Base-by-base conservation (phyloP, 331 rosid species). In the Malus hybrid region DNA sequence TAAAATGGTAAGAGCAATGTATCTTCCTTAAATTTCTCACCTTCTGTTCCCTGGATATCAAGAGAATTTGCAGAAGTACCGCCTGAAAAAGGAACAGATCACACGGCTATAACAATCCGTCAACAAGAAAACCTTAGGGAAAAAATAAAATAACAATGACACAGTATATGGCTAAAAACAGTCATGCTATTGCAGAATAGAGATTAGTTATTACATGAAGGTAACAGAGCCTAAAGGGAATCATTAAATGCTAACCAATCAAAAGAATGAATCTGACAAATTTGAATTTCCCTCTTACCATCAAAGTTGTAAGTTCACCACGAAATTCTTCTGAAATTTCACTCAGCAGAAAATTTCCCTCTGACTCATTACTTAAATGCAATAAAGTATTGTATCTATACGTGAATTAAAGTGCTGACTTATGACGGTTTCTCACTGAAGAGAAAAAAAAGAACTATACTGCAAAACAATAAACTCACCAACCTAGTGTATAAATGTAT, bases 1-100 rank as follows among this genome's bases (percentile, higher is more conserved):
- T 88, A 73, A 91, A 87, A 83, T 32, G 88, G 88, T 56, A 83
- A 32, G 24, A 80, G 66, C 31, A 78, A 27, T 69, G 64, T 67
- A 54, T 46, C 72, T 73, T 87, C 81, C 80, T 31, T 22, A 73
- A 80, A 72, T n/a, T 65, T 50, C 32, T 56, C 84, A 82, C 54
- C 76, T 62, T 69, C 82, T 39, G 13, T 56, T 84, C 65, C 81
- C 65, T 69, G 72, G 18, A 71, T 54, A 75, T 76, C 83, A 69
- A 65, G 59, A 78, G 54, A 68, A 70, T 71, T 72, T 67, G 13
- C 74, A 22, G 76, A 82, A 54, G 65, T 74, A 65, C 70, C 81
- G 54, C 76, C 93, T 91, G 82, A 72, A 77, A 65, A 84, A 65
- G 15, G 22, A 62, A 71, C 78, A 78, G 48, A 80, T 76, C 32